phyloP scores from a whole-genome alignment of 176 grass and related monocot genomes.

The Secale cereale region DNA sequence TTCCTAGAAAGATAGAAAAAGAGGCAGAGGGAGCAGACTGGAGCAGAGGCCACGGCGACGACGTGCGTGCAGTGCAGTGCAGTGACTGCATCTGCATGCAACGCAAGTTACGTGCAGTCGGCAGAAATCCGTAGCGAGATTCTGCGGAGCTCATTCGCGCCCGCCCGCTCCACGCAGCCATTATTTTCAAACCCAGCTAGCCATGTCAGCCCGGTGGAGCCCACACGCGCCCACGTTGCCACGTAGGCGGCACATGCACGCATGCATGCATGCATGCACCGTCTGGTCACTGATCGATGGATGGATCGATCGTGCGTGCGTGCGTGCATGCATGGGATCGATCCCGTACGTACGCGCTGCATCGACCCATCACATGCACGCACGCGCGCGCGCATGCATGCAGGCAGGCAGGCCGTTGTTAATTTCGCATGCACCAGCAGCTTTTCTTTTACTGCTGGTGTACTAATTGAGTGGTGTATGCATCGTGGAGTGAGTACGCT shows the following conservation, averaged over 20 bases:
- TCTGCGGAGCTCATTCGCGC: not conserved
- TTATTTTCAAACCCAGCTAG: not conserved
- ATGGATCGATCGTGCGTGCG: not conserved
- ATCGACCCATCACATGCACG: not conserved
- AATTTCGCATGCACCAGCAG: too few species aligned
- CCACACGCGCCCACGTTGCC: not conserved
- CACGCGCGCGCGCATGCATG: too few species aligned
- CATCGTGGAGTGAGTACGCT: not conserved
- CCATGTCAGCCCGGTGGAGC: not conserved
- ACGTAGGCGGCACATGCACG: not conserved
- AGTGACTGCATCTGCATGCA: not conserved
- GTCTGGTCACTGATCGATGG: not conserved
- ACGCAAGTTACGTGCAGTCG: not conserved
- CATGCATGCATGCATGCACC: not conserved
- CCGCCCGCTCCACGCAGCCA: not conserved
- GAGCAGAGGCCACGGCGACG: not conserved
- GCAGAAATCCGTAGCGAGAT: not conserved
- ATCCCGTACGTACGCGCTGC: not conserved
- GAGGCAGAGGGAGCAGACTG: not conserved
- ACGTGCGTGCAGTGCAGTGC: not conserved
- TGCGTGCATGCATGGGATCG: not conserved
- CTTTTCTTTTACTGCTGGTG: too few species aligned
- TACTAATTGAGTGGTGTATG: too few species aligned
- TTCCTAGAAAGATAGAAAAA: conserved; percentile 13
- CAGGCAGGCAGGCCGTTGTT: too few species aligned